phyloP scores from a whole-genome alignment of 257 asterid genomes.

The Nyctanthes arbortristis region DNA sequence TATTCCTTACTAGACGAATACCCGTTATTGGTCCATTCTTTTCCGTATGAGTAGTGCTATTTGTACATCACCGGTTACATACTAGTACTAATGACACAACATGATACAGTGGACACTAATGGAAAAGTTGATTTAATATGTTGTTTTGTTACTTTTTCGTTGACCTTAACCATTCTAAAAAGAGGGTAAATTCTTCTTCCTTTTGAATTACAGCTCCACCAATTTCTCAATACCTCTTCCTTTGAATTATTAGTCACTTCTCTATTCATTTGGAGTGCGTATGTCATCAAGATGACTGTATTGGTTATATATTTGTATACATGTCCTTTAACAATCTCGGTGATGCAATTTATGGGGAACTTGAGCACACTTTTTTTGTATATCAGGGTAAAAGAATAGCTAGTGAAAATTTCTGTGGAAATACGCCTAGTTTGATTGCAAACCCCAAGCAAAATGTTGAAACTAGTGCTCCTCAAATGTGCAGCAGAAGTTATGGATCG shows the following conservation, averaged over 20 bases:
- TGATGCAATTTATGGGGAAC: slow-evolving; percentile 14
- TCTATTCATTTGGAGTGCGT: neutral
- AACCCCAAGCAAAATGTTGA: slow-evolving; percentile 18
- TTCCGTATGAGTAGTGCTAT: no score
- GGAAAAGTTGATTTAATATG: no score
- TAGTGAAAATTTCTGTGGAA: neutral
- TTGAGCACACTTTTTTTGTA: slow-evolving; percentile 25
- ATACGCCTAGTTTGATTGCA: slow-evolving; percentile 13
- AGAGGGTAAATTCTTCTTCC: no score
- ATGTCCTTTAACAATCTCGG: neutral
- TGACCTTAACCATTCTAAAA: no score
- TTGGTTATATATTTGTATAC: neutral
- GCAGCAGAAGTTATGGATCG: slow-evolving; percentile 24
- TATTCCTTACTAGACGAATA: no score
- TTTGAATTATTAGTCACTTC: neutral
- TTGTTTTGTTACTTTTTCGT: no score
- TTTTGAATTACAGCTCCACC: no score
- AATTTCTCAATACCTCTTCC: no score
- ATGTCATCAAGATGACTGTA: neutral
- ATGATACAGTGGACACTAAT: no score
- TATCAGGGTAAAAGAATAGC: slow-evolving; percentile 38
- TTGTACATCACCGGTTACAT: no score
- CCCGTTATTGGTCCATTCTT: no score
- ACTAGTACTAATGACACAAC: no score
- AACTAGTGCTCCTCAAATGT: slow-evolving; percentile 18